Evolutionary conservation across 1,284 basidiomycete genomes (phyloP).

Genomic region (Ustilago tritici): DNA sequence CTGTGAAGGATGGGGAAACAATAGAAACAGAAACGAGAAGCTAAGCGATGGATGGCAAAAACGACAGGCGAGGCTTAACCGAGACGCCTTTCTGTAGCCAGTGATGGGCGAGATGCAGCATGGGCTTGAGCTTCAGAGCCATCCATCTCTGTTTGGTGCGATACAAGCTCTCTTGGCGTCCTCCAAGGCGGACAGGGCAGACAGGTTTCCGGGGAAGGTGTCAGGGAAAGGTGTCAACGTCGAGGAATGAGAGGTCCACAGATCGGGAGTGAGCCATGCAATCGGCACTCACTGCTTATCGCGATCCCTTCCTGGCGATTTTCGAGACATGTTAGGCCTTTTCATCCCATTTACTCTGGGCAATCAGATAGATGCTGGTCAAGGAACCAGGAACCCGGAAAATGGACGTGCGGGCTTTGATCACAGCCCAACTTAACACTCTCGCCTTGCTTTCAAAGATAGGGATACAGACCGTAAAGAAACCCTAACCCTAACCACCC

Average conservation of each 20-base stretch:
- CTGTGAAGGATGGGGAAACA: neutral
- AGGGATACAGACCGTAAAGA: no score
- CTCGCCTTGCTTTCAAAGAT: no score
- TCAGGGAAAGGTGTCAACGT: no score
- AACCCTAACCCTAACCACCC: neutral
- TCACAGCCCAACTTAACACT: neutral
- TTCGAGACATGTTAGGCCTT: no score
- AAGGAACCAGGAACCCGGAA: conserved; percentile 1
- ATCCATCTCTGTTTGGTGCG: no score
- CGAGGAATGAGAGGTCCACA: neutral
- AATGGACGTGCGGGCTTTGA: neutral
- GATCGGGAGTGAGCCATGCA: neutral
- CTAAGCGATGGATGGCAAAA: neutral
- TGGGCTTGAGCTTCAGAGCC: no score
- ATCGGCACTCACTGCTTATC: neutral
- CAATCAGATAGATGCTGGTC: neutral
- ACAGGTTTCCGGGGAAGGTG: no score
- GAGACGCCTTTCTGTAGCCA: conserved; percentile 4
- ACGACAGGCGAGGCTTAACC: neutral
- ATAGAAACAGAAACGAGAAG: neutral
- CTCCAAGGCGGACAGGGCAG: no score
- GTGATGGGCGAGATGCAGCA: neutral
- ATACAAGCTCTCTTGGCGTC: no score
- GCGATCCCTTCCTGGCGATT: neutral
- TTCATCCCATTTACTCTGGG: no score